These are phyloP conservation scores for Phlebiopsis flavidoalba DNA, from an alignment of 768 basidiomycete species.

Conservation along the genomic window DNA sequence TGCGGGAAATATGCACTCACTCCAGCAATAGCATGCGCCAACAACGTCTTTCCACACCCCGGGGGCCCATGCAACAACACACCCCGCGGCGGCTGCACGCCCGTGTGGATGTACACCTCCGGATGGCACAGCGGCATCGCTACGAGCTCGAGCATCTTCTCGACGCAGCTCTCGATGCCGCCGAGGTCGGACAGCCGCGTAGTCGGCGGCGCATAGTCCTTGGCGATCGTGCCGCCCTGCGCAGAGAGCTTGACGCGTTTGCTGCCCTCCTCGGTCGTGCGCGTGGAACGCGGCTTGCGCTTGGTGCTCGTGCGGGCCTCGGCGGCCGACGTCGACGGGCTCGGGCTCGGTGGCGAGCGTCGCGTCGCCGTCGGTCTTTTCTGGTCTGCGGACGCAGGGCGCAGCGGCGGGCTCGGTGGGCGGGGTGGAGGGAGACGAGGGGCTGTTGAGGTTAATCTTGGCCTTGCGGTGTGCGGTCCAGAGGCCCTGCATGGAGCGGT, in stretches of 20 bases:
- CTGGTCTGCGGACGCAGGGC: not conserved
- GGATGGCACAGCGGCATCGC: slow-evolving; percentile 94
- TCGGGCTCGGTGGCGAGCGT: slow-evolving; percentile 1
- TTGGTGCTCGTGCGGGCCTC: slow-evolving; percentile 37
- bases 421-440: slow-evolving; percentile 15
- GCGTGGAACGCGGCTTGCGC: slow-evolving; percentile 56
- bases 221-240: slow-evolving; percentile 33
- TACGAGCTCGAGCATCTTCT: slow-evolving; percentile 94
- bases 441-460: slow-evolving; percentile 63
- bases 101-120: slow-evolving; percentile 91
- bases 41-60: slow-evolving; percentile 92
- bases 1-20: slow-evolving; percentile 37
- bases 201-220: slow-evolving; percentile 68
- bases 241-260: slow-evolving; percentile 52
- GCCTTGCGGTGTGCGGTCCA: slow-evolving; percentile 65
- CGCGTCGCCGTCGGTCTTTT: slow-evolving; percentile 1
- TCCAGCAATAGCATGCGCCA: slow-evolving; percentile 94
- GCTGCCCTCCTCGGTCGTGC: slow-evolving; percentile 43
- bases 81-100: slow-evolving; percentile 88
- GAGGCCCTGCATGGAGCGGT: slow-evolving; percentile 73
- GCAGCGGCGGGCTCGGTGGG: slow-evolving; percentile 17
- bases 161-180: slow-evolving; percentile 79
- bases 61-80: slow-evolving; percentile 94
- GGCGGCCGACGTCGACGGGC: not conserved
- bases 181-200: slow-evolving; percentile 82